Evolutionary conservation across 805 yeast species (phyloP), one percentile per base, ranked within the genome.

Genomic region (Debaryomyces castellii): DNA sequence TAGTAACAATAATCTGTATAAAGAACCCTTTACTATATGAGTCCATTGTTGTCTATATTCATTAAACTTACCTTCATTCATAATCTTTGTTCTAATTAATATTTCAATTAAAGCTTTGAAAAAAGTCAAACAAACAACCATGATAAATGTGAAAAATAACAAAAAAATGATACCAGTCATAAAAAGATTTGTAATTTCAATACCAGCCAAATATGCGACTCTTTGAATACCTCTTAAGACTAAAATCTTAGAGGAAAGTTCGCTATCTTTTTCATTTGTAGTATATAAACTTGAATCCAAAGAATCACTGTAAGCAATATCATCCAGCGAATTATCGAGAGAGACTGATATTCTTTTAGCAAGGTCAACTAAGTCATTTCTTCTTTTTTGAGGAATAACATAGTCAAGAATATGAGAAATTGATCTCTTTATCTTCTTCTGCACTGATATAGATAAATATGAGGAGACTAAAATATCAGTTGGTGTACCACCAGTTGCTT

Each of bases 211-310:
- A 62, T 73, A 94, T 0, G 97, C 83, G 5, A 92, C 97, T 69
- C 99, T 83, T 65, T 89, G 89, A 49, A 94, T 85, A 54, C 99
- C 99, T 61, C 96, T 81, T 44, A 94, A 70, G 32, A 92, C 83
- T 57, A 94, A 74, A 36, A 89, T 89, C 58, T 85, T 87, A 5
- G 85, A 70, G 1, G 85, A 67, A 40, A 85, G 65, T 34, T 77
- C 70, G 2, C 77, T 63, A 48, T 79, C 79, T 51, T 79, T 79
- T 63, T 92, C 96, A 63, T 85, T 71, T 7, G 85, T 79, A n/a
- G 89, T 81, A 64, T 87, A 87, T 34, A 85, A 57, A 3, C 64
- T 51, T 2, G 76, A 53, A 53, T 76, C 72, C 45, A 83, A 67
- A 25, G 42, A 44, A 48, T 72, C 76, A 40, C 64, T 47, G 46